Percentiles rank a stretch among this genome's conserved stretches.
Evolutionary conservation across 371 early-diverging fungal species (phyloP).

Genomic region (Rhizopus arrhizus): DNA sequence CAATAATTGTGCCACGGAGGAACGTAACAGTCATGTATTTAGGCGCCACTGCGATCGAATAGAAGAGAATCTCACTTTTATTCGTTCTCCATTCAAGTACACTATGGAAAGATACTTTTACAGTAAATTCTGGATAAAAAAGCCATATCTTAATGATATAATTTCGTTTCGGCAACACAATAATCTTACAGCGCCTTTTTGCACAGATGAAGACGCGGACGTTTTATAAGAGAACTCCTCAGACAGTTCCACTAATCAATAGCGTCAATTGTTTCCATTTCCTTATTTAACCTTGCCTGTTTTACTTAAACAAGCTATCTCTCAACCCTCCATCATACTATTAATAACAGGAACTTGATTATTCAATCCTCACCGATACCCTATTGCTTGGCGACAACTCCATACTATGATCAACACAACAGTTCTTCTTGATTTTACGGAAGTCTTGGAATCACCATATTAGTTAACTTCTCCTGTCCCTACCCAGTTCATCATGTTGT

Average conservation of each 20-base stretch:
- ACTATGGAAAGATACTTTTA: background rate
- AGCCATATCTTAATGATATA: background rate
- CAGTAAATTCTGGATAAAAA: background rate
- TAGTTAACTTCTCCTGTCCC: too few species aligned
- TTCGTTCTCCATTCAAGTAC: background rate
- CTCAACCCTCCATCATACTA: too few species aligned
- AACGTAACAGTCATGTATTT: background rate
- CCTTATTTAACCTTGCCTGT: constrained; percentile 3
- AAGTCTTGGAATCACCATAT: too few species aligned
- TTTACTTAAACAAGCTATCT: constrained; percentile 2
- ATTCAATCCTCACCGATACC: too few species aligned
- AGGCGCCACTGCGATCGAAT: background rate
- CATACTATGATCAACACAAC: background rate
- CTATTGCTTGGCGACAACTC: background rate
- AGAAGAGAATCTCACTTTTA: background rate
- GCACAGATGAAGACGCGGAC: too few species aligned
- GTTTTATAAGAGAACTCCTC: too few species aligned
- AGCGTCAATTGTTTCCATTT: background rate
- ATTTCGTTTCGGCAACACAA: too few species aligned
- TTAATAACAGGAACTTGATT: too few species aligned
- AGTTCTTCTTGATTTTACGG: too few species aligned
- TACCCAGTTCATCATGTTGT: too few species aligned
- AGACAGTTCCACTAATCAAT: too few species aligned
- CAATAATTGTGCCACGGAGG: background rate
- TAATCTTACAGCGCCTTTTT: too few species aligned